Evolutionary conservation across 2,329 filamentous ascomycete species (phyloP), one percentile per base, ranked within the genome.

Genomic region (Aspergillus caelatus): DNA sequence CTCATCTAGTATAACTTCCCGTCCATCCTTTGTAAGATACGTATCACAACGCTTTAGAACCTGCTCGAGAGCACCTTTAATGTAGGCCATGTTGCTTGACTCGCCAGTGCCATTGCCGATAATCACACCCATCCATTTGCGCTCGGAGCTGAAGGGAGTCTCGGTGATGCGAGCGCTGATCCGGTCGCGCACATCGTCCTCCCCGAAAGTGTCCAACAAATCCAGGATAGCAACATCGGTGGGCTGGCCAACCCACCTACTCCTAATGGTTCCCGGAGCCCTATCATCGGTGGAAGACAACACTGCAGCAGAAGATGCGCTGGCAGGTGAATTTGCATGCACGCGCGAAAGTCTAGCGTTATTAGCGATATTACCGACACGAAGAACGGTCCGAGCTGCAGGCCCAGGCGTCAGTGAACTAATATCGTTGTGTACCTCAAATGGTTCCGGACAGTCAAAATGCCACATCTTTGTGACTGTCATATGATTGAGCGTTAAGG

Each of bases 101-200:
- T 87, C 84, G 26, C 84, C 82, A 62, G 76, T 79, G 36, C 80
- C 78, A 65, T 78, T 80, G 34, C 88, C 88, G 69, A 97, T 91
- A 2, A 93, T 91, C 32, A 97, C 94, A 39, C 96, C 96, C 96
- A 99, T 99, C 94, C 94, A 99, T 79, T 99, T 99, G 62, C 94
- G 88, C 75, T 97, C 93, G 1, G 95, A 99, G 75, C 94, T 98
- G 78, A 99, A 99, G 0, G 95, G 94, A 0, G 92, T 94, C 77
- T 99, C 95, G 50, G 89, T 88, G 36, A 91, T 87, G 56, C 94
- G 91, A 36, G 86, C 85, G n/a, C 93, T 93, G 60, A 97, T 88
- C 11, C 91, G 90, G 54, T 95, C 91, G 65, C 96, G 89, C 53
- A 96, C 88, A 78, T 99, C 95, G 68, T 96, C 92, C 77, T 97